phyloP scores from a whole-genome alignment of 2,329 filamentous ascomycete species.

The Davidsoniella australis region DNA sequence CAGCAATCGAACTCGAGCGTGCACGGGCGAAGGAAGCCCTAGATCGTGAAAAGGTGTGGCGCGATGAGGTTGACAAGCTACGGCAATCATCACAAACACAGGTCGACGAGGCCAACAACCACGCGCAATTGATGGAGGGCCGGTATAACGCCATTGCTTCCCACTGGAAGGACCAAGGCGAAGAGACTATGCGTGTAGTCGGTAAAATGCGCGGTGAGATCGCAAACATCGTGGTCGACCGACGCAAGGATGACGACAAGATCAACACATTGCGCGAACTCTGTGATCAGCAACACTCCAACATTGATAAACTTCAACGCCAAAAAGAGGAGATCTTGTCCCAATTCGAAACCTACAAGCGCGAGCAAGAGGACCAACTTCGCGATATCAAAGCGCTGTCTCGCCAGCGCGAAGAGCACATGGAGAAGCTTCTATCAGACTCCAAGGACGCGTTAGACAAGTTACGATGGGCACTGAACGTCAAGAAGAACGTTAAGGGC shows the following conservation, averaged over 20 bases:
- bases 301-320: slow-evolving; percentile 40
- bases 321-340: slow-evolving; percentile 45
- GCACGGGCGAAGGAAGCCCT: slow-evolving; percentile 42
- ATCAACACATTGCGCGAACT: slow-evolving; percentile 49
- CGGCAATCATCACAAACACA: slow-evolving; percentile 41
- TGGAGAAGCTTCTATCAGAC: slow-evolving; percentile 40
- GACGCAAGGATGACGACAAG: slow-evolving; percentile 42
- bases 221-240: slow-evolving; percentile 34
- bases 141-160: slow-evolving; percentile 50
- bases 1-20: slow-evolving; percentile 46
- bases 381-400: slow-evolving; percentile 41
- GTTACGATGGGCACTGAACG: slow-evolving; percentile 55
- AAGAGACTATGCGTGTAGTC: slow-evolving; percentile 38
- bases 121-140: slow-evolving; percentile 51
- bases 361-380: slow-evolving; percentile 43
- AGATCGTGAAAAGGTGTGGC: slow-evolving; percentile 43
- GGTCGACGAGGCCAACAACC: slow-evolving; percentile 47
- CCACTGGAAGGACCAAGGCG: slow-evolving; percentile 50
- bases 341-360: slow-evolving; percentile 48
- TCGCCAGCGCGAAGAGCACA: slow-evolving; percentile 40
- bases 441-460: slow-evolving; percentile 45
- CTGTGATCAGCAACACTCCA: slow-evolving; percentile 55
- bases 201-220: slow-evolving; percentile 36
- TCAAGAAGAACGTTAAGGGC: slow-evolving; percentile 43
- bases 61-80: slow-evolving; percentile 44